phyloP scores from a whole-genome alignment of 2,329 filamentous ascomycete species.

The Helicocarpus griseus region DNA sequence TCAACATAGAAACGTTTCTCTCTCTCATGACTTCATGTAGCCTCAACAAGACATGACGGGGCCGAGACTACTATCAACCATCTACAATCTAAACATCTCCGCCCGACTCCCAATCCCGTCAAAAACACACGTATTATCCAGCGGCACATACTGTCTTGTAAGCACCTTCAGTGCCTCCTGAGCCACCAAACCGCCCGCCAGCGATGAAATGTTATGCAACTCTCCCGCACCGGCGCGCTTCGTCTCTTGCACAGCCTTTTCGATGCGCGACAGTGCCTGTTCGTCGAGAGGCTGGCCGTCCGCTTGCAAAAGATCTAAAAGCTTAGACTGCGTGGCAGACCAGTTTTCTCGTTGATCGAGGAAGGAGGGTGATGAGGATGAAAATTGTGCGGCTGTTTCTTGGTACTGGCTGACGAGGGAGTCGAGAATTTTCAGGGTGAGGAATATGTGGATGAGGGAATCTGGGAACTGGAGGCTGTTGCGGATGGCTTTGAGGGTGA shows the following conservation, averaged over 20 bases:
- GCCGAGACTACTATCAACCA: not conserved
- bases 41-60: no score
- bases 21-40: no score
- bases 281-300: conserved; percentile 39
- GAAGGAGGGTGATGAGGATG: conserved; percentile 11
- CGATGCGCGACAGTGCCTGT: conserved; percentile 41
- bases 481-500: conserved; percentile 35
- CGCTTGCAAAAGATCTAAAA: conserved; percentile 16
- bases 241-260: conserved; percentile 53
- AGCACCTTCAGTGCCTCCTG: conserved; percentile 86
- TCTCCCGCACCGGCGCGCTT: conserved; percentile 73
- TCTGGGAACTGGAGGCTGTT: conserved; percentile 38
- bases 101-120: conserved; percentile 51
- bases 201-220: conserved; percentile 81
- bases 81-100: conserved; percentile 40
- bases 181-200: conserved; percentile 86
- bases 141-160: conserved; percentile 56
- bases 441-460: conserved; percentile 57
- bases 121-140: conserved; percentile 55
- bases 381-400: conserved; percentile 13
- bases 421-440: conserved; percentile 47
- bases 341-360: conserved; percentile 27
- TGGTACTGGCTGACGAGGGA: conserved; percentile 47
- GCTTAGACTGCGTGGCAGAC: conserved; percentile 12
- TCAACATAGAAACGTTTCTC: no score